Base-by-base conservation (phyloP, 192 early-diverging fungal species). In the Backusella liffmaniae region DNA sequence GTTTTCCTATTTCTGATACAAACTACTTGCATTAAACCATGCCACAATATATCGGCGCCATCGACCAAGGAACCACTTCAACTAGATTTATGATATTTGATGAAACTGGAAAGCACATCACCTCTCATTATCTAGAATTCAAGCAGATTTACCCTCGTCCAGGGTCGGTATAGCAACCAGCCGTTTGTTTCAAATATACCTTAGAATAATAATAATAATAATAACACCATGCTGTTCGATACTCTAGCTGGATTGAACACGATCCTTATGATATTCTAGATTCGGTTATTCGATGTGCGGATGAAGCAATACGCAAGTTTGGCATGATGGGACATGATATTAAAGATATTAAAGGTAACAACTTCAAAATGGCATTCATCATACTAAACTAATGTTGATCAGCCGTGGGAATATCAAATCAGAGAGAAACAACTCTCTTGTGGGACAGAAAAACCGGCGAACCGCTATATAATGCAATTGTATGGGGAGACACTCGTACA, bases 41-140 rank as follows among this genome's bases (percentile, higher is more conserved):
- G 87, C 82, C 83, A n/a, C 73, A 76, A 53, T 92, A 87, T 80
- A 80, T 95, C 36, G 95, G 92, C 15, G 86, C 96, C 73, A 96
- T 98, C 73, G 96, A 98, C 87, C 94, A 97, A 84, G 97, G 97
- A 76, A 98, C 97, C 12, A 91, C 92, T 16, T 94, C 92, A 42
- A 90, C 97, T 35, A 91, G 96, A 23, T 96, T 98, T 82, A 90
- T 97, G 41, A 90, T 98, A 73, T 97, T 98, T 80, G 91, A 97
- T 83, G 77, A 84, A 70, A 81, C 82, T 21, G 95, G 93, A 56
- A 77, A 83, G 49, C 82, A 95, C 10, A 89, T 96, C 12, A 84
- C 88, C n/a, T 85, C 84, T 39, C 90, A 93, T 79, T 94, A 96
- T 81, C 67, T 86, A n/a, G 93, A 97, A 77, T 94, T 93, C 76